Evolutionary conservation across 768 basidiomycete genomes (phyloP), one percentile per base, ranked within the genome.

Genomic region (Boletus rubroflammeus): DNA sequence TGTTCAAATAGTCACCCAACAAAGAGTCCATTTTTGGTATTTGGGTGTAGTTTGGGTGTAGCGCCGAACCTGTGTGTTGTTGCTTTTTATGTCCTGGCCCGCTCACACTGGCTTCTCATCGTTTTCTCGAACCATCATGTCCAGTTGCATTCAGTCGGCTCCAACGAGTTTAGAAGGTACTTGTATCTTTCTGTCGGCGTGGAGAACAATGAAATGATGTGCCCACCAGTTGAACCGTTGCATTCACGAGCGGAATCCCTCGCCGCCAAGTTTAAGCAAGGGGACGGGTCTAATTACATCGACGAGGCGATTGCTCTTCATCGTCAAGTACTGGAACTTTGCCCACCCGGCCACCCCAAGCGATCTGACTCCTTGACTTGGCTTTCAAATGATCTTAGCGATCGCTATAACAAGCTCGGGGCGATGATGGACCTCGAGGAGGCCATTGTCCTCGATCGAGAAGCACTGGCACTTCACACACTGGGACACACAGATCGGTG

Each of bases 61-160:
- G 23, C 4, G n/a, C n/a, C 23, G 23, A 25, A 25, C 23, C 23
- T 25, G 23, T 25, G 23, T 25, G 23, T 25, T 25, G 23, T 4
- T 25, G 23, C 23, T 25, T 25, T 25, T 25, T 25, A 2, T 25
- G 23, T 25, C 23, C 23, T 25, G 23, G 23, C 23, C 23, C 23
- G 23, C 23, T 28, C 28, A 28, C 28, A 28, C 63, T 1, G 76
- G 72, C 47, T 78, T 42, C 6, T 7, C 23, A 13, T 0, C 4
- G 23, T 25, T 15, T 21, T 21, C 39, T 21, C 40, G 23, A 23
- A 41, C 21, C 40, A 23, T 3, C 14, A 15, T 14, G 5, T 14
- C 13, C 6, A 15, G 6, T 15, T 3, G 6, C 2, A 2, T 14
- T 21, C 21, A 14, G 39, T 11, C 39, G 13, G 39, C 19, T 11